phyloP scores from a whole-genome alignment of 768 basidiomycete species.

The Austroboletus festivus region DNA sequence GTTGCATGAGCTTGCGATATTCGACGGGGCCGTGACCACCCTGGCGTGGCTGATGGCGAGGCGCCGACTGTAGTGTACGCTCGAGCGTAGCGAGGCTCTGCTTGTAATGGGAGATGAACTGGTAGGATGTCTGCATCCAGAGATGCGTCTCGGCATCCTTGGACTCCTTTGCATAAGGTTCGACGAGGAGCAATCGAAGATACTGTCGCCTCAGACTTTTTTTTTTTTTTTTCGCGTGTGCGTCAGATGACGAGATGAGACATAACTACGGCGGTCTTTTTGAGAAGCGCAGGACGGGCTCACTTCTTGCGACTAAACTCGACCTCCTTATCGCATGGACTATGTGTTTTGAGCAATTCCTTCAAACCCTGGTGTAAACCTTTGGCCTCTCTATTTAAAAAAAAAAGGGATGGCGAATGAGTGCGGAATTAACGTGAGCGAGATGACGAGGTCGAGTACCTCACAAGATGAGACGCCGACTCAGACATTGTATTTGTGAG shows the following conservation, averaged over 20 bases:
- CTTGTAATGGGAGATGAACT: slow-evolving; percentile 81
- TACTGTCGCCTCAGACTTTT: slow-evolving; percentile 67
- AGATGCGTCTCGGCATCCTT: slow-evolving; percentile 80
- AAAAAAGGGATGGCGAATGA: slow-evolving; percentile 3
- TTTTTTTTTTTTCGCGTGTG: neutral
- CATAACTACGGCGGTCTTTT: neutral
- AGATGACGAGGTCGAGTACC: slow-evolving; percentile 18
- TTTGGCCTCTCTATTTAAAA: slow-evolving; percentile 67
- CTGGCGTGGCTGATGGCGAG: slow-evolving; percentile 36
- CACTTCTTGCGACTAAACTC: slow-evolving; percentile 87
- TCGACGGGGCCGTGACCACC: slow-evolving; percentile 66
- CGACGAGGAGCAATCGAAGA: slow-evolving; percentile 62
- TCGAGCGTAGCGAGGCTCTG: slow-evolving; percentile 68
- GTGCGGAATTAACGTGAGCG: too few relatives aligned
- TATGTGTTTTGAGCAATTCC: slow-evolving; percentile 66
- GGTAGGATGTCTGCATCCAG: slow-evolving; percentile 92
- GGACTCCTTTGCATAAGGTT: slow-evolving; percentile 69
- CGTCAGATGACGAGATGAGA: too few relatives aligned
- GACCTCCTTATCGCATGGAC: slow-evolving; percentile 82
- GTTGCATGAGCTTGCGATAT: slow-evolving; percentile 78
- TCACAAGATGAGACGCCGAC: slow-evolving; percentile 37
- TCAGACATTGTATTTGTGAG: slow-evolving; percentile 32
- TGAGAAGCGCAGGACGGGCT: slow-evolving; percentile 27
- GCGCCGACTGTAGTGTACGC: slow-evolving; percentile 45
- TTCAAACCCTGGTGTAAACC: slow-evolving; percentile 70